Evolutionary conservation across 2,329 filamentous ascomycete genomes (phyloP).

Genomic region (Hypoxylon sp.): DNA sequence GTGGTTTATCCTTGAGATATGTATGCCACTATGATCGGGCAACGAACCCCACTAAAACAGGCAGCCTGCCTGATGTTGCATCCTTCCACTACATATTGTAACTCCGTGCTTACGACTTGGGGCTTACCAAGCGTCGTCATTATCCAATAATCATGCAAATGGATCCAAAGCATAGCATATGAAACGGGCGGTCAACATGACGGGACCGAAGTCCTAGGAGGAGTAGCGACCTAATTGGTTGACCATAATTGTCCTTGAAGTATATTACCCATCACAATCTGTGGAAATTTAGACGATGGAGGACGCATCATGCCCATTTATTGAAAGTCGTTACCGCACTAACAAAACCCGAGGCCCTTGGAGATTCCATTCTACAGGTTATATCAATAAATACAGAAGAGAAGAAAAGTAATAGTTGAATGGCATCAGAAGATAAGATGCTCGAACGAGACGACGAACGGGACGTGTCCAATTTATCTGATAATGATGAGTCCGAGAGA

Average conservation of each 20-base stretch:
- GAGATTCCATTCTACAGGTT: not conserved
- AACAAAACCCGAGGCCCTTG: not conserved
- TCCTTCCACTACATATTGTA: no score
- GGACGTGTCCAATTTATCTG: not conserved
- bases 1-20: not conserved
- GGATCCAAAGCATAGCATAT: no score
- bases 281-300: not conserved
- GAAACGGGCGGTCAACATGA: no score
- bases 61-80: no score
- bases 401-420: not conserved
- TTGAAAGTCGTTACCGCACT: not conserved
- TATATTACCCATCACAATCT: not conserved
- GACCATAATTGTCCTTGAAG: no score
- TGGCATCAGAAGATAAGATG: not conserved
- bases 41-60: not conserved
- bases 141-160: slow-evolving; percentile 2
- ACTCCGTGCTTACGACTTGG: no score
- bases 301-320: not conserved
- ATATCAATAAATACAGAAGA: not conserved
- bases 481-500: not conserved
- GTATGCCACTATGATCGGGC: not conserved
- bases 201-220: no score
- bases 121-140: no score
- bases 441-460: not conserved
- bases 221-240: no score